Evolutionary conservation across 163 green algal species (phyloP).

Genomic region (Scenedesmus sp.): DNA sequence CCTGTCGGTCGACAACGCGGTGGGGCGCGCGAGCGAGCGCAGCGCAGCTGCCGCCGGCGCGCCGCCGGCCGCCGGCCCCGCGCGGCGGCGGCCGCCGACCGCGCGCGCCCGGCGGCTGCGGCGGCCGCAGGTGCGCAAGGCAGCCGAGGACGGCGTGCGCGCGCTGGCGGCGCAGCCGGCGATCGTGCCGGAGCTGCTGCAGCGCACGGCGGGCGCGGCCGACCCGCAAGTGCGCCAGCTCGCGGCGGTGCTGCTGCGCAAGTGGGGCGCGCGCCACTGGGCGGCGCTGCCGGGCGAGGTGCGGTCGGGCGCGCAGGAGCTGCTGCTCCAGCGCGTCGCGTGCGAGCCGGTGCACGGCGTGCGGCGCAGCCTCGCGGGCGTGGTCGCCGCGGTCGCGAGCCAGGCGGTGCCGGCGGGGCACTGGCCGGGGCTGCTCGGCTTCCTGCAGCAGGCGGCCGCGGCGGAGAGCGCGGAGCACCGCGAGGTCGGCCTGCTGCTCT

Average conservation of each 20-base stretch:
- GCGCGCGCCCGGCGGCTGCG: not conserved
- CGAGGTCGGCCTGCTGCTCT: constrained; percentile 73
- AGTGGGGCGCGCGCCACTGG: constrained; percentile 66
- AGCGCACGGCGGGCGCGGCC: constrained; percentile 33
- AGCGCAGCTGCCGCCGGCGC: too few relatives aligned
- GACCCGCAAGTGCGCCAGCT: constrained; percentile 67
- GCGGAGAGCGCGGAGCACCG: constrained; percentile 62
- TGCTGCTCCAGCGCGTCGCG: constrained; percentile 64
- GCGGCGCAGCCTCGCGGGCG: constrained; percentile 57
- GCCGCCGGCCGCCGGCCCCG: too few relatives aligned
- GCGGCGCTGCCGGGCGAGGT: constrained; percentile 51
- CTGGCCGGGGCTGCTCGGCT: constrained; percentile 71
- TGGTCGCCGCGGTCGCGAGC: constrained; percentile 66
- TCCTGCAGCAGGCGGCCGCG: constrained; percentile 63
- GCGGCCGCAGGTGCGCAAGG: constrained; percentile 54
- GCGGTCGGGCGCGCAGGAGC: constrained; percentile 44
- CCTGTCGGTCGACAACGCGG: constrained; percentile 41
- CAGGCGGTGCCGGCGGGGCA: constrained; percentile 58
- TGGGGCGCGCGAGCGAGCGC: not conserved
- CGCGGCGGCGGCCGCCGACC: too few relatives aligned
- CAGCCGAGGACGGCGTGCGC: constrained; percentile 68
- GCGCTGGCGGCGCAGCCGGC: constrained; percentile 52
- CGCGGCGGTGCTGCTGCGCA: constrained; percentile 73
- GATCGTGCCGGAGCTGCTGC: constrained; percentile 65
- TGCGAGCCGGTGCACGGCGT: constrained; percentile 63